Evolutionary conservation across 2,329 filamentous ascomycete genomes (phyloP).

Genomic region (Fusarium nisikadoi): DNA sequence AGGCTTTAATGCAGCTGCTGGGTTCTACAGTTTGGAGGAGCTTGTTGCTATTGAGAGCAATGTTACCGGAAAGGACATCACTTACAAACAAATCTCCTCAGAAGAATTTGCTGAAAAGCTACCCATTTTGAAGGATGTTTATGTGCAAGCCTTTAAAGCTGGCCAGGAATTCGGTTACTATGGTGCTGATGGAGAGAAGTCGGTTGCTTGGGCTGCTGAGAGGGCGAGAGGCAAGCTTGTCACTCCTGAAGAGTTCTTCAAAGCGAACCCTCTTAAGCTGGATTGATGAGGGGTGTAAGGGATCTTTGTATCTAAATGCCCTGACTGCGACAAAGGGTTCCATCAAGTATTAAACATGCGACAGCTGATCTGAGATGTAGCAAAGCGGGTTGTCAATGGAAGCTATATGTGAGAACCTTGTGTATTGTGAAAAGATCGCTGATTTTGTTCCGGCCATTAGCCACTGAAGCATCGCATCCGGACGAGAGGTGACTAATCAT

Average conservation of each 20-base stretch:
- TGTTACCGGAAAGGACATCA: slow-evolving; percentile 52
- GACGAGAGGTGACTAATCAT: no score
- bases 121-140: slow-evolving; percentile 22
- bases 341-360: no score
- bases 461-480: no score
- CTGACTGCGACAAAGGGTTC: not conserved
- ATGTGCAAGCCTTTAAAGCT: slow-evolving; percentile 3
- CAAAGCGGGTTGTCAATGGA: not conserved
- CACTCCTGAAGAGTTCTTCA: slow-evolving; percentile 38
- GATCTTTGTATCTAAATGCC: not conserved
- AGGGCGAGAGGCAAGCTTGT: slow-evolving; percentile 34
- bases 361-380: not conserved
- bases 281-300: not conserved
- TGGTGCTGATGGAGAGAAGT: slow-evolving; percentile 27
- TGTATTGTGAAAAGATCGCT: not conserved
- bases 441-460: not conserved
- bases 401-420: not conserved
- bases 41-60: slow-evolving; percentile 52
- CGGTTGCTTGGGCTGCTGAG: slow-evolving; percentile 36
- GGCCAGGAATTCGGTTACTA: slow-evolving; percentile 40
- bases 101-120: slow-evolving; percentile 34
- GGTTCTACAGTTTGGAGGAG: slow-evolving; percentile 52
- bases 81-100: slow-evolving; percentile 32
- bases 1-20: slow-evolving; percentile 56
- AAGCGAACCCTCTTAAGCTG: slow-evolving; percentile 22